These are phyloP conservation scores for Boletus edulis DNA, from an alignment of 768 basidiomycete species.

Conservation along the genomic window DNA sequence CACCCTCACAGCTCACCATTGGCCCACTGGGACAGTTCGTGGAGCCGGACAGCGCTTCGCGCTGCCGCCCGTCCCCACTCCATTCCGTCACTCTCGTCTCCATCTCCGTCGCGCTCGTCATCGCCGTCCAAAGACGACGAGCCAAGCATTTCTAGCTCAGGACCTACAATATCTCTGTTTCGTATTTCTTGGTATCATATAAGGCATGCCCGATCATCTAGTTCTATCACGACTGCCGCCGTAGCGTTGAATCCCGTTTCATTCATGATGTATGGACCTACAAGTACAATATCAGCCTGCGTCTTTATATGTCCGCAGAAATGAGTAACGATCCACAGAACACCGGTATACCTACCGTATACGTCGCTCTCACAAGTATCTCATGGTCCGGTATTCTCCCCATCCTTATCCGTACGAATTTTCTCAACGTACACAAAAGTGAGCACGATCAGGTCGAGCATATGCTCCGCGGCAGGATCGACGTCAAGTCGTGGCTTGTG, in stretches of 20 bases:
- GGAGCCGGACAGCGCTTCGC: too few species aligned
- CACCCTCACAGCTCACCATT: too few species aligned
- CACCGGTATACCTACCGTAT: too few species aligned
- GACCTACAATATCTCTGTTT: too few species aligned
- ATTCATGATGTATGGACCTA: constrained; percentile 9
- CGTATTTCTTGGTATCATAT: too few species aligned
- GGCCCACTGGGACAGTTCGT: too few species aligned
- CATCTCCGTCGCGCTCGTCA: too few species aligned
- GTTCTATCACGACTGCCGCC: not conserved
- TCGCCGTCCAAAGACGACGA: too few species aligned
- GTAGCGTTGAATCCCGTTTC: not conserved
- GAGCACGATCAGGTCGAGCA: constrained; percentile 27
- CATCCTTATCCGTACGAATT: constrained; percentile 26
- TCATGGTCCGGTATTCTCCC: not conserved
- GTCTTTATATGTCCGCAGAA: not conserved
- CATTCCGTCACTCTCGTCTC: too few species aligned
- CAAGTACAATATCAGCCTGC: constrained; percentile 4
- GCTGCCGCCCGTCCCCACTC: too few species aligned
- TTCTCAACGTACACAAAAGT: constrained; percentile 35
- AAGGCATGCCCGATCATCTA: not conserved
- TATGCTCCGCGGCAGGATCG: constrained; percentile 17
- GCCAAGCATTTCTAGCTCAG: too few species aligned
- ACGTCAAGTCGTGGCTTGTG: constrained; percentile 18
- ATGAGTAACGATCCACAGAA: not conserved
- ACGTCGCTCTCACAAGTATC: not conserved